phyloP scores from a whole-genome alignment of 176 grass and related monocot species.

The Juncus effusus region DNA sequence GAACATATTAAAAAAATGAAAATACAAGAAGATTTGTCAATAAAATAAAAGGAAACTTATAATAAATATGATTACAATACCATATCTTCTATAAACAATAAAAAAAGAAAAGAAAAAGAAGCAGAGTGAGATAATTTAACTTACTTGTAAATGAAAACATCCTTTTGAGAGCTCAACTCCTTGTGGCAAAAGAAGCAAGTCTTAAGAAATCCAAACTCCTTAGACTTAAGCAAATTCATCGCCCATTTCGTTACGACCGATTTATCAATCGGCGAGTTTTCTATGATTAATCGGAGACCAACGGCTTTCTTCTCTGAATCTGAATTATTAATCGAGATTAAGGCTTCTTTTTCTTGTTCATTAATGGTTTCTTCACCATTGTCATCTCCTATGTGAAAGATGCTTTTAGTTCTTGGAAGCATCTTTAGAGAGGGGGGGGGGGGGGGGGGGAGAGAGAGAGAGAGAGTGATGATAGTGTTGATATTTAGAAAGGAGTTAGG shows the following conservation, averaged over 20 bases:
- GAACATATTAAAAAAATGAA: background rate
- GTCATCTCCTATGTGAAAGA: slow-evolving; percentile 31
- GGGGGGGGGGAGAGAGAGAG: background rate
- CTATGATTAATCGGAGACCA: slow-evolving; percentile 61
- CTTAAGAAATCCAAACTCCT: slow-evolving; percentile 47
- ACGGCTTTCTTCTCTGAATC: slow-evolving; percentile 22
- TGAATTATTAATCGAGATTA: background rate
- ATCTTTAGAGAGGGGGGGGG: slow-evolving; percentile 8
- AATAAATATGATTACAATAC: no score
- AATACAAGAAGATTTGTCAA: no score
- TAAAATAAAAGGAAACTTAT: background rate
- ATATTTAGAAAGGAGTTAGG: background rate
- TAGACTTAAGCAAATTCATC: background rate
- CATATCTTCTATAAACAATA: no score
- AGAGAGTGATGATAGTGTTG: background rate
- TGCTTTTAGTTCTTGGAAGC: slow-evolving; percentile 21
- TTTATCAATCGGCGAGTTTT: slow-evolving; percentile 24
- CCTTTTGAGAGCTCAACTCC: slow-evolving; percentile 45
- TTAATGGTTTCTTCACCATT: slow-evolving; percentile 4
- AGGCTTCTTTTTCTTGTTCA: background rate
- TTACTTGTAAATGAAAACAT: slow-evolving; percentile 86
- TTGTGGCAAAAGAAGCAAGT: slow-evolving; percentile 55
- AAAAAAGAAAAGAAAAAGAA: background rate
- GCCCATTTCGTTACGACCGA: slow-evolving; percentile 36
- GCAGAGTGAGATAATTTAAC: background rate